Evolutionary conservation across 2,329 filamentous ascomycete genomes (phyloP).

Genomic region (Lachnellula subtilissima): DNA sequence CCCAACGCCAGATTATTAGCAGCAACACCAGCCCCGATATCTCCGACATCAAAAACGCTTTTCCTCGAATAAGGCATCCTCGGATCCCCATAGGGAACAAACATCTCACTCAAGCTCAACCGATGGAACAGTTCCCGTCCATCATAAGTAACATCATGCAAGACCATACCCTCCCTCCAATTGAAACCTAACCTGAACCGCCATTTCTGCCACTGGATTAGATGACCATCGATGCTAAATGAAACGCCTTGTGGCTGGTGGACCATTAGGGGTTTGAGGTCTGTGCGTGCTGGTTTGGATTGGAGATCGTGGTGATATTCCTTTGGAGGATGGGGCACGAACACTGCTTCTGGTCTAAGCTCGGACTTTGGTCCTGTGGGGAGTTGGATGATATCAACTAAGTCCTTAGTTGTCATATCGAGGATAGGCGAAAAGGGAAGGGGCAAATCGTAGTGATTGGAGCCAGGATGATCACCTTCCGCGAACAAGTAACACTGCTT

Average conservation of each 20-base stretch:
- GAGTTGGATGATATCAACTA: constrained; percentile 20
- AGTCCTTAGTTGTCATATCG: constrained; percentile 18
- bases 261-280: constrained; percentile 57
- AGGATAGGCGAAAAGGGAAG: constrained; percentile 24
- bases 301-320: constrained; percentile 26
- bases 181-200: constrained; percentile 60
- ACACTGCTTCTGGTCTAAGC: constrained; percentile 15
- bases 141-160: constrained; percentile 58
- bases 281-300: constrained; percentile 33
- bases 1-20: constrained; percentile 64
- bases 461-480: constrained; percentile 18
- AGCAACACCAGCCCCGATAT: constrained; percentile 58
- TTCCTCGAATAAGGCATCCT: constrained; percentile 60
- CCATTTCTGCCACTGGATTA: constrained; percentile 52
- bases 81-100: constrained; percentile 59
- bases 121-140: constrained; percentile 55
- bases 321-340: constrained; percentile 12
- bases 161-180: constrained; percentile 53
- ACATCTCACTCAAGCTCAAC: constrained; percentile 56
- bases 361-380: constrained; percentile 19
- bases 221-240: constrained; percentile 43
- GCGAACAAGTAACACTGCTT: constrained; percentile 24
- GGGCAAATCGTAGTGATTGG: constrained; percentile 25
- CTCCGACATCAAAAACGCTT: constrained; percentile 65
- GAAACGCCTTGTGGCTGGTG: constrained; percentile 59